Evolutionary conservation across 2,329 filamentous ascomycete genomes (phyloP), one percentile per base, ranked within the genome.

Genomic region (Diaporthe velutina): DNA sequence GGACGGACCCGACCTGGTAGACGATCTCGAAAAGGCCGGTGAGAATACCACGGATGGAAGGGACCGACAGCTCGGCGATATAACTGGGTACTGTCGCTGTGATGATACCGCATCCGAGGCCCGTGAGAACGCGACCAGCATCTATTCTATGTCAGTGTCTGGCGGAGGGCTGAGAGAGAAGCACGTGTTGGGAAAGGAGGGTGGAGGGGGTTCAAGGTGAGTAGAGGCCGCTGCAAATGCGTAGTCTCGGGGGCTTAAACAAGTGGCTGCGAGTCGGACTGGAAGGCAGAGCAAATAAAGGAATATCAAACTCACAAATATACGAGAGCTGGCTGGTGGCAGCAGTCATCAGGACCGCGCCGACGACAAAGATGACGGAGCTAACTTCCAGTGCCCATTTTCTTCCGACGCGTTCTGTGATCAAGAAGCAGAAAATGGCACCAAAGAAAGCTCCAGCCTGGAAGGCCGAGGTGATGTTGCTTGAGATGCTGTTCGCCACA

Each of bases 41-140:
- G 4, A 91, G 86, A 35, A 90, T 83, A 78, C 90, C 90, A 78
- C 91, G 87, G 71, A 88, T 90, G 2, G 87, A 88, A 0, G 90
- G 86, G 77, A 90, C 86, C 0, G 91, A 90, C 71, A 90, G 88
- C 79, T 93, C 91, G 13, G 90, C 89, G 74, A 92, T 90, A 79
- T 93, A 93, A 45, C 90, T 87, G 4, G 91, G 91, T 3, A 93
- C 89, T 8, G 88, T 89, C 79, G 89, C 90, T 12, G 86, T 88
- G 79, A 90, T 85, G 54, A 89, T 80, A n/a, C 89, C 90, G 60
- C 90, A 86, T 28, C 88, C 90, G 79, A 89, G 86, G 1, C 90
- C 90, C 2, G 88, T 90, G 45, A 91, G 83, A 76, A 89, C 88
- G 15, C 91, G 88, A 0, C 91, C 73, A 86, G 86, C 79, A 87